Conservation (phyloP, 805 yeast species). For the Blastobotrys robertii region DNA sequence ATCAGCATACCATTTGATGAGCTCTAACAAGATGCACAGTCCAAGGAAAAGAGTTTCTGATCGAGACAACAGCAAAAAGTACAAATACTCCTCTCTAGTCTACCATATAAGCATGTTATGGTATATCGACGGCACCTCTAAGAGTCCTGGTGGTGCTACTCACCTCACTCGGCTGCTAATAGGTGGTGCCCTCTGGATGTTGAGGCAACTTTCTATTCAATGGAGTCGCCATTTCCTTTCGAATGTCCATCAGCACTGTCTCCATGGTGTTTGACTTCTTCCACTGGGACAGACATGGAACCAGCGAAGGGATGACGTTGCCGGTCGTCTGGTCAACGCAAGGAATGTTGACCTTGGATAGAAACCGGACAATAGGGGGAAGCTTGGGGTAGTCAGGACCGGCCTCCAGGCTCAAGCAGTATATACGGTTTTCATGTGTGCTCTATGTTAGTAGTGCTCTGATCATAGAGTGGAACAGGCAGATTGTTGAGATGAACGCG, state of each 20-base stretch:
- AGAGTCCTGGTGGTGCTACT: too few species aligned
- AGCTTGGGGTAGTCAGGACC: conserved; percentile 78
- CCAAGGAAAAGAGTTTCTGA: background rate
- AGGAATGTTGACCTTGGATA: conserved; percentile 81
- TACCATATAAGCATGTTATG: too few species aligned
- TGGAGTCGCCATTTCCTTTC: conserved; percentile 80
- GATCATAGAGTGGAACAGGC: conserved; percentile 12
- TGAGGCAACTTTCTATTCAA: conserved; percentile 77
- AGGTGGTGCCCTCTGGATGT: conserved; percentile 82
- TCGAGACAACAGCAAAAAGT: background rate
- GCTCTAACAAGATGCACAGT: background rate
- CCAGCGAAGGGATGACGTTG: conserved; percentile 36
- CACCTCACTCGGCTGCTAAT: too few species aligned
- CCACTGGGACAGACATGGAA: conserved; percentile 75
- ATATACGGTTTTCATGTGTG: conserved; percentile 86
- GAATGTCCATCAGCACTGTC: conserved; percentile 75
- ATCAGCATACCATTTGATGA: background rate
- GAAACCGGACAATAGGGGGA: conserved; percentile 77
- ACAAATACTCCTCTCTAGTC: background rate
- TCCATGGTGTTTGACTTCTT: conserved; percentile 88
- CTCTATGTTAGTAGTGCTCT: conserved; percentile 27
- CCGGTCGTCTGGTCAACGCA: conserved; percentile 69
- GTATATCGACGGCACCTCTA: too few species aligned
- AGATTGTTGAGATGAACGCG: too few species aligned
- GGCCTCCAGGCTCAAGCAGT: conserved; percentile 71